Percentiles rank a stretch among this genome's conserved stretches.
Evolutionary conservation across 805 yeast species (phyloP).

Genomic region (Wickerhamomyces chambardii): DNA sequence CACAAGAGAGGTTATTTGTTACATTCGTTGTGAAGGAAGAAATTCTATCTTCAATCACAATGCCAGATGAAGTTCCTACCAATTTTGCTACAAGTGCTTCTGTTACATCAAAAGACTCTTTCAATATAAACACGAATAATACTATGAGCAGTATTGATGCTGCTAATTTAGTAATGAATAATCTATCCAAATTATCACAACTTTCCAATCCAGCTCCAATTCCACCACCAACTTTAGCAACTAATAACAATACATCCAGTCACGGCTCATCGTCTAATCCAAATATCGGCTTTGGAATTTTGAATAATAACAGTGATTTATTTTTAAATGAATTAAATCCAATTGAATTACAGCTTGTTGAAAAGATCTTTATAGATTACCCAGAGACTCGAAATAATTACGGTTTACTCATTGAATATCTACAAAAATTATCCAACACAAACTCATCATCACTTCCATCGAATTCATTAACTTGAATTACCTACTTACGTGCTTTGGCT

Average conservation of each 20-base stretch:
- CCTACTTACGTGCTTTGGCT: no score
- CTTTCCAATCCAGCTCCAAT: not conserved
- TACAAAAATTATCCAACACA: not conserved
- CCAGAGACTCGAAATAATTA: conserved; percentile 14
- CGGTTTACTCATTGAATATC: conserved; percentile 9
- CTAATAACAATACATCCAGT: not conserved
- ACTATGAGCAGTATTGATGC: not conserved
- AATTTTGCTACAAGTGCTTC: no score
- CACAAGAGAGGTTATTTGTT: conserved; percentile 7
- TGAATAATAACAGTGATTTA: not conserved
- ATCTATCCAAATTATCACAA: not conserved
- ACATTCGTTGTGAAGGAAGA: conserved; percentile 15
- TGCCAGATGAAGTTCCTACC: no score
- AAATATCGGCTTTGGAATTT: conserved; percentile 5
- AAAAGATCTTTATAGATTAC: conserved; percentile 11
- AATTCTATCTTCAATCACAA: conserved; percentile 1
- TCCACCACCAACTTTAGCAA: not conserved
- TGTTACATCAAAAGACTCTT: no score
- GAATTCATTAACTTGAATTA: no score
- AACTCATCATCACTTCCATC: not conserved
- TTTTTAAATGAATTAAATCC: conserved; percentile 11
- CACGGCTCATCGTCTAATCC: not conserved
- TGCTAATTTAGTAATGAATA: not conserved
- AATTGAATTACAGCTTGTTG: conserved; percentile 9
- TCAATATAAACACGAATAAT: no score